Evolutionary conservation across 225 moss, liverwort and hornwort species (phyloP), one percentile per base, ranked within the genome.

Genomic region (Straminergon stramineum): DNA sequence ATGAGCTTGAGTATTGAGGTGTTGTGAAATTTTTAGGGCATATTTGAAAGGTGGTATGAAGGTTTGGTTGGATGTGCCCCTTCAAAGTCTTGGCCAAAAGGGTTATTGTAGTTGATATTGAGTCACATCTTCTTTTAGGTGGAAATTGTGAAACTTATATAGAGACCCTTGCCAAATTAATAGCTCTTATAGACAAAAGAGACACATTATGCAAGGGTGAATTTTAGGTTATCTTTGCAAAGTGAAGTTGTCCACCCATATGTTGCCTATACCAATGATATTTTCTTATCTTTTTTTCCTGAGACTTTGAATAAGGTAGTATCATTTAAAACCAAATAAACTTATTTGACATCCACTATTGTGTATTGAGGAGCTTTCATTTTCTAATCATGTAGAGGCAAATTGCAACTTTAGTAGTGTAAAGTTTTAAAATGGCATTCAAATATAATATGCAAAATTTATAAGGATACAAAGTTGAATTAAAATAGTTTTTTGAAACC

Each of bases 401-500:
- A 68, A 37, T 68, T 37, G 20, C 20, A 37, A 37, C 37, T 68
- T 37, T 11, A 20, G 14, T 30, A 37, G 20, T 20, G 11, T 37
- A 6, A 11, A 37, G 11, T n/a, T n/a, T n/a, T 1, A 37, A n/a
- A 22, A n/a, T 1, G 1, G 1, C 22, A 69, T 22, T 68, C 11
- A 20, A 37, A 69, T 21, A 20, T 37, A n/a, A 69, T 21, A n/a
- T 69, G 22, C 6, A 22, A n/a, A n/a, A 39, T 23, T 70, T 70
- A 19, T 67, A 70, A 39, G 13, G 13, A 70, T 39, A 13, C 69
- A 70, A n/a, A 13, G 23, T 70, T 22, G 39, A 70, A 39, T n/a
- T 21, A 22, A 21, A 4, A n/a, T 10, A 67, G 34, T 32, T 32
- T 66, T 35, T 67, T 35, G 66, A 67, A 67, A 35, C 66, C 19